Evolutionary conservation across 139 green algal species (phyloP).

Genomic region (Tetradesmus obliquus): DNA sequence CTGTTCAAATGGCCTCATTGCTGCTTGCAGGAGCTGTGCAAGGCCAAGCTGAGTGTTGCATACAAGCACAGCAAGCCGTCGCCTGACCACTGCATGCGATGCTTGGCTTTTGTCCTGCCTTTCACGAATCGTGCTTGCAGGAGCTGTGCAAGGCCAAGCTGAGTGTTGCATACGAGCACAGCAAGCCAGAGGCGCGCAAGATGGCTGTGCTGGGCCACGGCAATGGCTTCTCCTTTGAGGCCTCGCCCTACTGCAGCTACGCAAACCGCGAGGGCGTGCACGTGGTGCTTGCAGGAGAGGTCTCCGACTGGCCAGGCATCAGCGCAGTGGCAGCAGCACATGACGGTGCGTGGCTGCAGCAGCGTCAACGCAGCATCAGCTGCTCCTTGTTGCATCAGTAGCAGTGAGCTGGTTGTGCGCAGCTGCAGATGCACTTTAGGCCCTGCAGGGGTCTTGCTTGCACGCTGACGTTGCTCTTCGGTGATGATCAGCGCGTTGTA

Average conservation of each 20-base stretch:
- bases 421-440: neutral
- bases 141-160: conserved; percentile 45
- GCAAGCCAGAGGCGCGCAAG: conserved; percentile 11
- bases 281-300: conserved; percentile 71
- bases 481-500: neutral
- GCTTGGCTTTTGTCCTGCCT: neutral
- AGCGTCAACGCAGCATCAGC: neutral
- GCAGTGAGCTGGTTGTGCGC: neutral
- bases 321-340: conserved; percentile 59
- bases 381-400: neutral
- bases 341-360: conserved; percentile 56
- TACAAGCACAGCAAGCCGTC: conserved; percentile 21
- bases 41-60: conserved; percentile 27
- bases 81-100: neutral
- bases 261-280: conserved; percentile 59
- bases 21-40: conserved; percentile 36
- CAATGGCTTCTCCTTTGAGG: conserved; percentile 58
- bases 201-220: conserved; percentile 39
- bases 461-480: neutral
- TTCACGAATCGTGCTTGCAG: neutral
- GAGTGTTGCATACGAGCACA: conserved; percentile 24
- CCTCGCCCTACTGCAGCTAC: conserved; percentile 60
- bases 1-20: too few relatives aligned
- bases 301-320: conserved; percentile 70
- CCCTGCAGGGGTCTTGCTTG: neutral